Evolutionary conservation across 495 filamentous ascomycete species (phyloP).

Genomic region (Penicillium cataractarum): DNA sequence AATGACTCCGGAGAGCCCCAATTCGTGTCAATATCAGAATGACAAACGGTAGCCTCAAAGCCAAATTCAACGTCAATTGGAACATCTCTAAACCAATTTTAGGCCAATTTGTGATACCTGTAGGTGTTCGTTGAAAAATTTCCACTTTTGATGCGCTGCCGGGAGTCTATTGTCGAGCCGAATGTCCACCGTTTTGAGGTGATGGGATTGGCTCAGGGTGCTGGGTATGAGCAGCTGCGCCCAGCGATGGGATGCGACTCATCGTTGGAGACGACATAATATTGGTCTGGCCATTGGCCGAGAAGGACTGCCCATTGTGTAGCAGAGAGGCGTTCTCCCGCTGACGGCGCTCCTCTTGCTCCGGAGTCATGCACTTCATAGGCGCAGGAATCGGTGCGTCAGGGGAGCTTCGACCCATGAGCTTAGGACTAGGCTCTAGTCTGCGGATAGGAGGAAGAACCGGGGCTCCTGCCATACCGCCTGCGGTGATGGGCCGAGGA

Average conservation of each 20-base stretch:
- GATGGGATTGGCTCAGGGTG: constrained; percentile 34
- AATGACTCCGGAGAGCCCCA: constrained; percentile 19
- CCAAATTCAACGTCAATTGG: constrained; percentile 21
- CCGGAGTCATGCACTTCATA: constrained; percentile 52
- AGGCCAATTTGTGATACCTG: background rate
- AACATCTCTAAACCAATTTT: background rate
- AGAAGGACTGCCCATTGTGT: constrained; percentile 28
- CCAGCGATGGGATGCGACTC: constrained; percentile 43
- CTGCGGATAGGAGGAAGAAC: constrained; percentile 54
- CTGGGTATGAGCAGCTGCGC: constrained; percentile 32
- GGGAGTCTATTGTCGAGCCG: constrained; percentile 16
- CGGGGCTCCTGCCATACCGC: constrained; percentile 47
- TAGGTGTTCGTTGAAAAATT: background rate
- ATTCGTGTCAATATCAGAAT: constrained; percentile 20
- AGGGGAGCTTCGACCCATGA: constrained; percentile 53
- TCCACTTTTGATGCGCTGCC: background rate
- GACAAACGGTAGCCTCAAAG: constrained; percentile 6
- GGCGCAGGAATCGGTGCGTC: constrained; percentile 52
- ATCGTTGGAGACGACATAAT: constrained; percentile 44
- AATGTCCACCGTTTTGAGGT: constrained; percentile 26
- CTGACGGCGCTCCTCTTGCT: constrained; percentile 50
- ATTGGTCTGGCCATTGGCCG: constrained; percentile 31
- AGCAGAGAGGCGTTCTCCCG: constrained; percentile 42
- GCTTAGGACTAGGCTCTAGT: constrained; percentile 53
- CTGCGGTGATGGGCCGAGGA: constrained; percentile 52